Evolutionary conservation across 2,329 filamentous ascomycete genomes (phyloP).

Genomic region (Fusarium temperatum): DNA sequence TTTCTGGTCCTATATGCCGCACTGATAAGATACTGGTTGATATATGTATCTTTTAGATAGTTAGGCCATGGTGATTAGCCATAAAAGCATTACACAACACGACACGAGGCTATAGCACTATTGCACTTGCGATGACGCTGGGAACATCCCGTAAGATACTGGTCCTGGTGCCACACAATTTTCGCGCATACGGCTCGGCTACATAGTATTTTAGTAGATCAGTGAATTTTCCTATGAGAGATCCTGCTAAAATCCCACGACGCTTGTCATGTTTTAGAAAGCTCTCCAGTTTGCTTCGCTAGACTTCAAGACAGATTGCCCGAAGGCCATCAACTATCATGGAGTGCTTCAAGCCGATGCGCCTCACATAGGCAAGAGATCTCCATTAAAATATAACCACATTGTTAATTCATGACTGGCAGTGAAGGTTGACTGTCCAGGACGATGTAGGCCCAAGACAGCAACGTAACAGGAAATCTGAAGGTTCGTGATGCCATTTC

Average conservation of each 20-base stretch:
- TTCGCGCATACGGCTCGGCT: not conserved
- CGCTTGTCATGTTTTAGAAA: no score
- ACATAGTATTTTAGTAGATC: no score
- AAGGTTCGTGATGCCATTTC: not conserved
- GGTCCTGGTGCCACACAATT: not conserved
- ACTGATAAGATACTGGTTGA: not conserved
- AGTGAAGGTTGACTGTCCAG: not conserved
- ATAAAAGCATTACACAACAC: fast-evolving
- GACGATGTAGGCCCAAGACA: not conserved
- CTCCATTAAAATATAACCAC: fast-evolving
- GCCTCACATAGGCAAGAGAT: not conserved
- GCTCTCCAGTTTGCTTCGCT: fast-evolving
- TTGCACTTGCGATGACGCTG: not conserved
- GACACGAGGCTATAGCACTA: no score
- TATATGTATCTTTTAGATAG: not conserved
- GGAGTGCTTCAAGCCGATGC: not conserved
- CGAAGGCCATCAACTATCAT: not conserved
- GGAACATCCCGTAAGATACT: not conserved
- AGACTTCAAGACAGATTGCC: not conserved
- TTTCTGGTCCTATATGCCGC: no score
- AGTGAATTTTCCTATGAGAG: no score
- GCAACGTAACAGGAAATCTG: not conserved
- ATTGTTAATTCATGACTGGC: fast-evolving
- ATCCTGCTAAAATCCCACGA: no score
- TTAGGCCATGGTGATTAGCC: fast-evolving